A percentile compares a stretch with the other conserved stretches of the same genome.
Evolutionary conservation across 2,329 filamentous ascomycete species (phyloP).

Genomic region (Colletotrichum abscissum): DNA sequence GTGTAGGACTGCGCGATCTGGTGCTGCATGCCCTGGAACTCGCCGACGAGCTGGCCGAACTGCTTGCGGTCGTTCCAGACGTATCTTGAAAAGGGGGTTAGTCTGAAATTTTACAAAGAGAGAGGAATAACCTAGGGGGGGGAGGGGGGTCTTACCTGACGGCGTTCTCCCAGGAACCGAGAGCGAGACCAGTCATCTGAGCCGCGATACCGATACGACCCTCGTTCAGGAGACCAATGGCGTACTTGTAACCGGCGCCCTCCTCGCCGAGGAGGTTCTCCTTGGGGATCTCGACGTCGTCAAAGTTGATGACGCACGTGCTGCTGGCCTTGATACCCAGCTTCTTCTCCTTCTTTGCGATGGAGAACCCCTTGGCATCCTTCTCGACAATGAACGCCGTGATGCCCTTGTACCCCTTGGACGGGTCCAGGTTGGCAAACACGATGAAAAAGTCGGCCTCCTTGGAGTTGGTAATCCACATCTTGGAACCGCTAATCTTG

Average conservation of each 20-base stretch:
- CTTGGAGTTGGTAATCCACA: conserved; percentile 99
- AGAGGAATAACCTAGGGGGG: too few relatives aligned
- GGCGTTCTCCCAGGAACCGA: conserved; percentile 96
- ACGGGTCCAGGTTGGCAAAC: conserved; percentile 93
- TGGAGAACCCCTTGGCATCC: conserved; percentile 86
- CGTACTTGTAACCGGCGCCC: conserved; percentile 97
- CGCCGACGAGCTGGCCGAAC: conserved; percentile 91
- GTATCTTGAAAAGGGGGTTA: conserved; percentile 64
- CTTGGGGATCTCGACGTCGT: conserved; percentile 91
- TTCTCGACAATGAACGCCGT: conserved; percentile 97
- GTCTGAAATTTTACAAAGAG: too few relatives aligned
- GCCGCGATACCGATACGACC: conserved; percentile 97
- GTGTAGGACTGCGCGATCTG: conserved; percentile 96
- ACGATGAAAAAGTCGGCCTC: conserved; percentile 97
- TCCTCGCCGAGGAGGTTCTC: conserved; percentile 89
- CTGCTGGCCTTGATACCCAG: conserved; percentile 95
- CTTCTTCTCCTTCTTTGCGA: conserved; percentile 99
- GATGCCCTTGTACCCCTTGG: conserved; percentile 96
- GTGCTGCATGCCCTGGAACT: conserved; percentile 99
- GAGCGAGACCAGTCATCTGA: conserved; percentile 96
- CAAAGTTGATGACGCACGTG: conserved; percentile 97
- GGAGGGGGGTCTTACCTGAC: conserved; percentile 66
- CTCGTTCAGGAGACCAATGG: conserved; percentile 93
- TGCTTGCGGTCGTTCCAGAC: conserved; percentile 99
- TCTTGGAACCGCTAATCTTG: conserved; percentile 91